Percentiles rank a stretch among this genome's conserved stretches.
Conservation (phyloP, 495 filamentous ascomycete genomes). For the Hypoxylon rickii region DNA sequence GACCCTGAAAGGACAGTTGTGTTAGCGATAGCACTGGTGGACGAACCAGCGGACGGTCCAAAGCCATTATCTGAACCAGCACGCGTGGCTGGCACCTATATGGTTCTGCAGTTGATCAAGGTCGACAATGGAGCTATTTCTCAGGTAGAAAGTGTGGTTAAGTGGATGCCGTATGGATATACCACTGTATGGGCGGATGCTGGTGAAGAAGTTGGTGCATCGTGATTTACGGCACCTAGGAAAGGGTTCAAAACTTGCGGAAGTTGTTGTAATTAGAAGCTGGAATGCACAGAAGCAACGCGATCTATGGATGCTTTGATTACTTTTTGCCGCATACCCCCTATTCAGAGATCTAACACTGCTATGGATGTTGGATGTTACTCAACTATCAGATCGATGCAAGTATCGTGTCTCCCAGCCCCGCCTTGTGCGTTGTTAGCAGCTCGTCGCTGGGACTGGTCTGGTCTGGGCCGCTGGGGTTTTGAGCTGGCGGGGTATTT, state of each 20-base stretch:
- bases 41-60: conserved; percentile 28
- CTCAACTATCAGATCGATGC: conserved; percentile 2
- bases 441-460: no score
- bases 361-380: no score
- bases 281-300: no score
- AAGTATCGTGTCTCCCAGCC: background rate
- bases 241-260: no score
- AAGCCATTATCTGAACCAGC: conserved; percentile 16
- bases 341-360: background rate
- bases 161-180: conserved; percentile 36
- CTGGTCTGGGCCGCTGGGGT: no score
- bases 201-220: background rate
- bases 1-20: conserved; percentile 19
- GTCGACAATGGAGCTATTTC: conserved; percentile 23
- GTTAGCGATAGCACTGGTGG: conserved; percentile 27
- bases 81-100: conserved; percentile 28
- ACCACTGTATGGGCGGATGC: conserved; percentile 21
- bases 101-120: conserved; percentile 33
- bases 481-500: conserved; percentile 23
- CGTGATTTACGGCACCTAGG: no score
- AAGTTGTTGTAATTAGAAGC: no score
- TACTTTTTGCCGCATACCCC: no score
- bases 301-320: no score
- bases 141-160: conserved; percentile 28
- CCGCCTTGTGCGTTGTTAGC: conserved; percentile 24